phyloP scores from a whole-genome alignment of 306 rosid species.

The Pterocarpus santalinus region DNA sequence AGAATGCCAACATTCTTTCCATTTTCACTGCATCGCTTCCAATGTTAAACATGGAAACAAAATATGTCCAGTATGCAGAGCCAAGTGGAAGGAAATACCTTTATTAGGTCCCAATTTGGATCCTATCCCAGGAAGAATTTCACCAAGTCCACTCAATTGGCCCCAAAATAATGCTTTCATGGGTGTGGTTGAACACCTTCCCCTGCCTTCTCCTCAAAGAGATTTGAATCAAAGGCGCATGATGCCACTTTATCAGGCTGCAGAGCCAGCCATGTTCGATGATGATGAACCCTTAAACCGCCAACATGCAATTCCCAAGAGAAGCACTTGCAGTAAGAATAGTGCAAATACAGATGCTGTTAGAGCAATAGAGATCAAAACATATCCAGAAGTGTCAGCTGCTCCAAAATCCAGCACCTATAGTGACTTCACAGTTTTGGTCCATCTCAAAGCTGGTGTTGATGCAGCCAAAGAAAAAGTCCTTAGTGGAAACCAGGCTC shows the following conservation, averaged over 20 bases:
- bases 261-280: slow-evolving; percentile 83
- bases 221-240: slow-evolving; percentile 73
- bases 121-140: slow-evolving; percentile 62
- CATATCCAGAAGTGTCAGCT: slow-evolving; percentile 78
- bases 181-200: slow-evolving; percentile 81
- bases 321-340: slow-evolving; percentile 50
- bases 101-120: slow-evolving; percentile 68
- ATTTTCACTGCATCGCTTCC: slow-evolving; percentile 92
- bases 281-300: slow-evolving; percentile 87
- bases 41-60: slow-evolving; percentile 92
- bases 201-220: slow-evolving; percentile 65
- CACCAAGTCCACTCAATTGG: slow-evolving; percentile 75
- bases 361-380: slow-evolving; percentile 72
- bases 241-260: slow-evolving; percentile 79
- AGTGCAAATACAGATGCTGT: slow-evolving; percentile 50
- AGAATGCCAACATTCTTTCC: slow-evolving; percentile 95
- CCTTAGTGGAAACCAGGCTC: slow-evolving; percentile 56
- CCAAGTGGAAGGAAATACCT: slow-evolving; percentile 98
- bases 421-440: slow-evolving; percentile 73
- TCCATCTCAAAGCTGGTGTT: slow-evolving; percentile 85
- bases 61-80: slow-evolving; percentile 95
- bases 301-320: slow-evolving; percentile 54
- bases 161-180: slow-evolving; percentile 81
- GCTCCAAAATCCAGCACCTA: slow-evolving; percentile 60
- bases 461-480: slow-evolving; percentile 46